Conservation (phyloP, 148 eudicot species). For the Pouteria glomerata region DNA sequence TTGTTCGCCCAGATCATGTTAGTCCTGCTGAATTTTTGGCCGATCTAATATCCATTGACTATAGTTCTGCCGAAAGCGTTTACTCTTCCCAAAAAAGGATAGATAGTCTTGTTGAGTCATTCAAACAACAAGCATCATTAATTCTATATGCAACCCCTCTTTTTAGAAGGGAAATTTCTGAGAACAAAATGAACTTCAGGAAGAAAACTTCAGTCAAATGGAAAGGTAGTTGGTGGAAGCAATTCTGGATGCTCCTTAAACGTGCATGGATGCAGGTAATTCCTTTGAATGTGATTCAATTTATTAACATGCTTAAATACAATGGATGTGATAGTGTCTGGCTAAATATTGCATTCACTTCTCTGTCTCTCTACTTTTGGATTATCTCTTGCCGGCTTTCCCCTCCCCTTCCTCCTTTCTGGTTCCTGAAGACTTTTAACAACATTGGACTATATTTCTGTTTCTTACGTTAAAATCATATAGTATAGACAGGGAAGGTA, state of each 20-base stretch:
- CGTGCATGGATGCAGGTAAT: conserved; percentile 99
- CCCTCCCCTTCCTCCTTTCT: neutral
- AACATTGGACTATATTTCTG: neutral
- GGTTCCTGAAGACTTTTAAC: neutral
- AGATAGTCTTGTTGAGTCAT: conserved; percentile 78
- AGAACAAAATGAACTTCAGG: conserved; percentile 23
- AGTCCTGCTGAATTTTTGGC: conserved; percentile 99
- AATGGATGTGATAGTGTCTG: neutral
- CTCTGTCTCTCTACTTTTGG: neutral
- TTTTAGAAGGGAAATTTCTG: conserved; percentile 21
- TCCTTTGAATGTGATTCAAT: conserved; percentile 2
- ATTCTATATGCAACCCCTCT: conserved; percentile 66
- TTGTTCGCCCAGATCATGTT: conserved; percentile 79
- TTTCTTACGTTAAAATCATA: neutral
- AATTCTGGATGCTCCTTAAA: conserved; percentile 76
- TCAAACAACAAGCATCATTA: conserved; percentile 52
- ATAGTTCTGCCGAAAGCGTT: conserved; percentile 86
- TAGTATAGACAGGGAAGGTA: neutral
- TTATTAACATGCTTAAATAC: neutral
- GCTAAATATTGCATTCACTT: too few relatives aligned
- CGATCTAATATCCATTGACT: conserved; percentile 91
- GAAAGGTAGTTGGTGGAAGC: conserved; percentile 88
- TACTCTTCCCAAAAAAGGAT: conserved; percentile 73
- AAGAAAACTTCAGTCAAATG: conserved; percentile 28
- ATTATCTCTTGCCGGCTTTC: neutral